Evolutionary conservation across 1,139 yeast genomes (phyloP).

Genomic region (Yamadazyma jaroonii): DNA sequence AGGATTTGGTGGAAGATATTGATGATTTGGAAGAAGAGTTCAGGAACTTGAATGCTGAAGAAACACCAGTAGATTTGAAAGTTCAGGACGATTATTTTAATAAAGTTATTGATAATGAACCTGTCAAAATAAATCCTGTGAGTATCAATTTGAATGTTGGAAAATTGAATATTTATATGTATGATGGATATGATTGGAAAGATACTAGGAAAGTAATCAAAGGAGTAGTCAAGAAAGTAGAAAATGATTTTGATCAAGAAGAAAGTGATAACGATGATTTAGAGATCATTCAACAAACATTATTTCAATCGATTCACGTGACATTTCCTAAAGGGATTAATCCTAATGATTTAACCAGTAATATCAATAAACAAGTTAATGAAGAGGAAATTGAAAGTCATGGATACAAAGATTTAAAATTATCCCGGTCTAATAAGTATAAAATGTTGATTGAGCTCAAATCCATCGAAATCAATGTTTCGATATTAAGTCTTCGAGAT

Average conservation of each 20-base stretch:
- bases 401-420: constrained; percentile 44
- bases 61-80: constrained; percentile 7
- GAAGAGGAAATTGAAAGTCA: constrained; percentile 16
- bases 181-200: constrained; percentile 94
- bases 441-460: constrained; percentile 60
- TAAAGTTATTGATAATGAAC: constrained; percentile 5
- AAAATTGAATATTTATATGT: constrained; percentile 45
- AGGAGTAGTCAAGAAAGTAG: constrained; percentile 61
- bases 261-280: constrained; percentile 19
- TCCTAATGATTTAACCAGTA: constrained; percentile 46
- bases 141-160: constrained; percentile 27
- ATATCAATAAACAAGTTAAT: constrained; percentile 49
- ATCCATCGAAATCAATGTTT: constrained; percentile 48
- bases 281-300: constrained; percentile 53
- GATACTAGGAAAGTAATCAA: constrained; percentile 67
- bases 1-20: constrained; percentile 10
- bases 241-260: constrained; percentile 22
- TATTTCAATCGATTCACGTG: constrained; percentile 73
- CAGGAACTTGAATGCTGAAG: constrained; percentile 1
- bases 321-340: constrained; percentile 53
- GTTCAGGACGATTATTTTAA: constrained; percentile 50
- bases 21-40: constrained; percentile 8
- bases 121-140: constrained; percentile 23
- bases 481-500: constrained; percentile 47
- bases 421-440: constrained; percentile 63